Base-by-base conservation (phyloP, 1,284 basidiomycete species). In the Lentinula novae-zelandiae region DNA sequence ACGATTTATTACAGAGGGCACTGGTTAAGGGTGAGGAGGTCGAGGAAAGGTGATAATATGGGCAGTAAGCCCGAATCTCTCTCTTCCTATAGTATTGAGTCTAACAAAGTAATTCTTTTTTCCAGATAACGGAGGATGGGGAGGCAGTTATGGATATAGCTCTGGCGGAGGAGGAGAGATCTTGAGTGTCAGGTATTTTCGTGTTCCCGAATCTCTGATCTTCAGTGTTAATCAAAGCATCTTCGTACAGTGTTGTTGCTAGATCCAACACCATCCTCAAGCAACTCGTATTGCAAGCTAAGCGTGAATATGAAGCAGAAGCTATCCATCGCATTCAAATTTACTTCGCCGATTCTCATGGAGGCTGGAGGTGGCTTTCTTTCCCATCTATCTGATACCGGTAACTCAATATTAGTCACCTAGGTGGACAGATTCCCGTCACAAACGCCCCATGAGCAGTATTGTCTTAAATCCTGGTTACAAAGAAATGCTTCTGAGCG, bases 281-380 rank as follows among this genome's bases (percentile, higher is more conserved):
- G 74, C 88, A 91, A 73, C 86, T 92, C 62, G 89, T 92, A 44
- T 82, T 92, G n/a, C 87, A 91, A 68, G 90, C 90, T n/a, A 92
- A 92, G 78, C 84, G 83, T 68, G 89, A 90, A 69, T 92, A 92
- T 68, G 90, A 92, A 72, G 89, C 89, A 0, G 89, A 92, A 69
- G 85, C 89, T 42, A 82, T 92, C 40, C 90, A 92, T 69, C 82
- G 90, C 51, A 90, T 92, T 65, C 89, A 92, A 71, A 91, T 92
- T 40, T 92, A 91, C 70, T 91, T 92, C 69, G 90, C 90, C 12
- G 90, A 91, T 71, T 87, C 87, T n/a, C 89, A 92, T 72, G 90
- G 90, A 33, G 85, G 84, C 56, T 92, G 90, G 90, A 78, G 89
- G 54, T 56, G 0, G 17, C 6, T 42, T 1, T 34, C 5, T 6